A percentile compares a stretch with the other conserved stretches of the same genome.
These are phyloP conservation scores for Striga hermonthica DNA, from an alignment of 305 asterid genomes.

Conservation along the genomic window DNA sequence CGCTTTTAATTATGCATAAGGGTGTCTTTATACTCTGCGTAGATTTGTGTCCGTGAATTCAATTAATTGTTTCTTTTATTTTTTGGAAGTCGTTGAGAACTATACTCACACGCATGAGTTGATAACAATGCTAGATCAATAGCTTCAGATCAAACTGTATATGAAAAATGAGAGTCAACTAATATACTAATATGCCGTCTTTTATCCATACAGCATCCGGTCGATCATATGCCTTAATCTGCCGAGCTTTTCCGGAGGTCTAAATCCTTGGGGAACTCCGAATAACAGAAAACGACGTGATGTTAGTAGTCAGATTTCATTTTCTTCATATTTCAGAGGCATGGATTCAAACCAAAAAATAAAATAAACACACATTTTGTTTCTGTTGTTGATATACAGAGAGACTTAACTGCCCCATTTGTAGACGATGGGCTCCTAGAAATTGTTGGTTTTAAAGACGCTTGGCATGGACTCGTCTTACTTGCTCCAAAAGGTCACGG, in stretches of 20 bases:
- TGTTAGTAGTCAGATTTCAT: constrained; percentile 40
- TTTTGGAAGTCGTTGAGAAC: neutral
- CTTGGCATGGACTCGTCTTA: constrained; percentile 86
- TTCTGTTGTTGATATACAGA: constrained; percentile 42
- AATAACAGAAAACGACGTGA: constrained; percentile 40
- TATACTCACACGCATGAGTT: neutral
- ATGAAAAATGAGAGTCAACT: neutral
- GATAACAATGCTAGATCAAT: neutral
- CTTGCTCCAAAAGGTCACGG: constrained; percentile 84
- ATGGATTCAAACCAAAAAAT: neutral
- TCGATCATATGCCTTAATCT: constrained; percentile 79
- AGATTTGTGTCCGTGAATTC: too few relatives aligned
- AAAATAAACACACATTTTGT: constrained; percentile 5
- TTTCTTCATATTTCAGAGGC: neutral
- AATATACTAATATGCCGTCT: neutral
- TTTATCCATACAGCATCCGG: constrained; percentile 53
- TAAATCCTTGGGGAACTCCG: constrained; percentile 96
- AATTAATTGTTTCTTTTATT: neutral
- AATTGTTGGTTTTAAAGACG: constrained; percentile 85
- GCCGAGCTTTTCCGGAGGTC: constrained; percentile 96
- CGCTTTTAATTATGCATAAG: neutral
- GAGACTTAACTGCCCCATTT: constrained; percentile 70
- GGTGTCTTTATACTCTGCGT: too few relatives aligned
- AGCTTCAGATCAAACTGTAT: neutral
- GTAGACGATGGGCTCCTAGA: constrained; percentile 82